Evolutionary conservation across 768 basidiomycete genomes (phyloP).

Genomic region (Chiua virens): DNA sequence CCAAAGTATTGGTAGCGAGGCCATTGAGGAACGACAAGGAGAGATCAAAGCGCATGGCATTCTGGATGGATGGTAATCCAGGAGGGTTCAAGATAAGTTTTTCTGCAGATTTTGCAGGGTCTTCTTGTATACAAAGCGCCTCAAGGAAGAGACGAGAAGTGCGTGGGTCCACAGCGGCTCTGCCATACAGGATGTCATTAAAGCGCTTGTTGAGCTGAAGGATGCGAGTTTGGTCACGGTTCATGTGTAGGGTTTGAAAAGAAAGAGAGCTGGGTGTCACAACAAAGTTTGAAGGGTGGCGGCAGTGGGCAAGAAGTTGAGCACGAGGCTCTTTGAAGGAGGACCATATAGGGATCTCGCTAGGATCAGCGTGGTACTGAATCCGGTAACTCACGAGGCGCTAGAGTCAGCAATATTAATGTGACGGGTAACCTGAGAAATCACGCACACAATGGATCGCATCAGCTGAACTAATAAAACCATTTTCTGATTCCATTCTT

Average conservation of each 20-base stretch:
- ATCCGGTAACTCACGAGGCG: constrained; percentile 3
- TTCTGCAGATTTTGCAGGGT: constrained; percentile 39
- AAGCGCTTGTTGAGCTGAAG: constrained; percentile 37
- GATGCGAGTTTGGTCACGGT: constrained; percentile 6
- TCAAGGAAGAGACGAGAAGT: constrained; percentile 44
- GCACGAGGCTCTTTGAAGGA: neutral
- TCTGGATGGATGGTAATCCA: constrained; percentile 42
- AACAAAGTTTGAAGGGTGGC: neutral
- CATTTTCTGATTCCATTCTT: too few relatives aligned
- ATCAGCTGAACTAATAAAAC: too few relatives aligned
- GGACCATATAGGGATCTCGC: neutral
- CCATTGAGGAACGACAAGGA: constrained; percentile 45
- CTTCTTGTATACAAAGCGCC: constrained; percentile 41
- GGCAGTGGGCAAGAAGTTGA: constrained; percentile 4
- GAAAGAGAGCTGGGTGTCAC: neutral
- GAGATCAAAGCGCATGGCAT: constrained; percentile 43
- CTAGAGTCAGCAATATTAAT: too few relatives aligned
- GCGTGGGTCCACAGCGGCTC: constrained; percentile 21
- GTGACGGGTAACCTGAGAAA: too few relatives aligned
- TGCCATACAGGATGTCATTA: constrained; percentile 34
- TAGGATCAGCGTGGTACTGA: neutral
- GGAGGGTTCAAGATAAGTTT: constrained; percentile 34
- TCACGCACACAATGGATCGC: too few relatives aligned
- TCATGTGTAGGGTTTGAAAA: too few relatives aligned
- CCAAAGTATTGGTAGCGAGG: constrained; percentile 35